A percentile compares a stretch with the other conserved stretches of the same genome.
phyloP scores from a whole-genome alignment of 352 stramenopile species.

The Phytophthora ramorum region DNA sequence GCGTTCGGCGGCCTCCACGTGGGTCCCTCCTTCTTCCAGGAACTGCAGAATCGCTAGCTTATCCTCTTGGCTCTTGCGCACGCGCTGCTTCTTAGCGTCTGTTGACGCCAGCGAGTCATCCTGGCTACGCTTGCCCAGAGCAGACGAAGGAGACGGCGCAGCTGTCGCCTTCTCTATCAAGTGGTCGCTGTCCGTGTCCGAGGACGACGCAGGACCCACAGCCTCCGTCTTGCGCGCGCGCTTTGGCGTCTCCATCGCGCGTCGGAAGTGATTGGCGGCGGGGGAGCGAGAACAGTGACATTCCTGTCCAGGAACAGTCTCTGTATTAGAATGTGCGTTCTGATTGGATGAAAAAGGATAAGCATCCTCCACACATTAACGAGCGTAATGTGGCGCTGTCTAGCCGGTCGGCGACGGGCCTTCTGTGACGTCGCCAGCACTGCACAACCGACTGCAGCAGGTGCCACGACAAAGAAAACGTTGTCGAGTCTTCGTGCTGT shows the following conservation, averaged over 20 bases:
- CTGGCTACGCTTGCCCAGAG: conserved; percentile 13
- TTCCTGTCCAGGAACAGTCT: conserved; percentile 35
- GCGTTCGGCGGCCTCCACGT: background rate
- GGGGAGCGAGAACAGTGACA: conserved; percentile 54
- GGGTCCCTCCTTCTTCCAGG: background rate
- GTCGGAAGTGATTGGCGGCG: conserved; percentile 30
- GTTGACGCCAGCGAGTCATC: conserved; percentile 10
- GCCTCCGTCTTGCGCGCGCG: conserved; percentile 18
- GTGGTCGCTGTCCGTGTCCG: conserved; percentile 20
- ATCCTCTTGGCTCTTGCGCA: conserved; percentile 57
- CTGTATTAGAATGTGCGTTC: background rate
- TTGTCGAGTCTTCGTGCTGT: background rate
- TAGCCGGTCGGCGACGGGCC: conserved; percentile 33
- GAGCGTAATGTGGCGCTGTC: conserved; percentile 40
- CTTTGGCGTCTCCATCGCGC: conserved; percentile 31
- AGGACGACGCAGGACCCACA: conserved; percentile 6
- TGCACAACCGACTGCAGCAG: background rate
- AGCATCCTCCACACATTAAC: conserved; percentile 9
- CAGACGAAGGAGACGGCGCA: conserved; percentile 4
- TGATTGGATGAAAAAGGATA: conserved; percentile 23
- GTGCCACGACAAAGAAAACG: background rate
- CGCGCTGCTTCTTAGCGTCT: conserved; percentile 40
- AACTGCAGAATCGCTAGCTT: conserved; percentile 42
- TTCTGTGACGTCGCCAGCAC: conserved; percentile 35
- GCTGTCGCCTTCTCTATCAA: background rate